Evolutionary conservation across 1,284 basidiomycete genomes (phyloP).

Genomic region (Microbotryum intermedium): DNA sequence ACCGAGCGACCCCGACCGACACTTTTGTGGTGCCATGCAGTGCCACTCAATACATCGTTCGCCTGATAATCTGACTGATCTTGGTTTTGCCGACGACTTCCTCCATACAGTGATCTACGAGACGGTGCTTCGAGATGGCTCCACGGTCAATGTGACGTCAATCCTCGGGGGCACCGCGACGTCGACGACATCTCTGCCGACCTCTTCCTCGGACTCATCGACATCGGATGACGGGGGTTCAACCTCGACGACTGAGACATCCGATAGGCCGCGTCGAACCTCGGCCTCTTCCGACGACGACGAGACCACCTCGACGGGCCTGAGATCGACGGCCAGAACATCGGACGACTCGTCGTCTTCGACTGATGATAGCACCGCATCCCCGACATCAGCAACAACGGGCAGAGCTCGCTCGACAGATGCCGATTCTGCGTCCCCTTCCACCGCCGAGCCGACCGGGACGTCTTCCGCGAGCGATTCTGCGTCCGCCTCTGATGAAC

Average conservation of each 20-base stretch:
- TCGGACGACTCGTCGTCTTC: not conserved
- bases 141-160: not conserved
- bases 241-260: not conserved
- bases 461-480: not conserved
- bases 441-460: not conserved
- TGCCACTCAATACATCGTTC: not conserved
- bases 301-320: not conserved
- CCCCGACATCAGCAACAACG: not conserved
- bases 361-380: not conserved
- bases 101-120: not conserved
- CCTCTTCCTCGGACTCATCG: not conserved
- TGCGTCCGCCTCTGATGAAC: not conserved
- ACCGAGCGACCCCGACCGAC: not conserved
- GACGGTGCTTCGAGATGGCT: not conserved
- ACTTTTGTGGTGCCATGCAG: too few species aligned
- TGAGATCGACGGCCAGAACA: not conserved
- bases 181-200: not conserved
- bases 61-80: not conserved
- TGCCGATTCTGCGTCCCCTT: not conserved
- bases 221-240: not conserved
- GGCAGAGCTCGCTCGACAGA: not conserved
- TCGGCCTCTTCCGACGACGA: not conserved
- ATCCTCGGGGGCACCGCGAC: not conserved
- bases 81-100: not conserved
- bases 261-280: not conserved